Percentiles rank a stretch among this genome's conserved stretches.
These are phyloP conservation scores for Aspergillus sp. DNA, from an alignment of 2,329 filamentous ascomycete genomes.

Conservation along the genomic window DNA sequence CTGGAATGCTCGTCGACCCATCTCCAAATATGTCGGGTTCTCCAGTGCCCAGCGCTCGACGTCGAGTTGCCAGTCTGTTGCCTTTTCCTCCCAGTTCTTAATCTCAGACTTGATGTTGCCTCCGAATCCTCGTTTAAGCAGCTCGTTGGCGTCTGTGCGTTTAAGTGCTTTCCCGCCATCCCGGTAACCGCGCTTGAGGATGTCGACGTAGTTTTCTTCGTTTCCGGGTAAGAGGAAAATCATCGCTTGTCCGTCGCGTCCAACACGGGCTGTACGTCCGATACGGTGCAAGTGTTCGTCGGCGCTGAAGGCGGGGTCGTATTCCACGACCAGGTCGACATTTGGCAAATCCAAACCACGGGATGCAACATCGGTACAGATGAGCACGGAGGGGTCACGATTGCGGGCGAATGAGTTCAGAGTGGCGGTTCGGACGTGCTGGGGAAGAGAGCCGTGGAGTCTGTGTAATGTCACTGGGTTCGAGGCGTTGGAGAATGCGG, in stretches of 20 bases:
- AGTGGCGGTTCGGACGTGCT: slow-evolving; percentile 81
- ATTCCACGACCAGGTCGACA: slow-evolving; percentile 91
- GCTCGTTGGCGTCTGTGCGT: slow-evolving; percentile 59
- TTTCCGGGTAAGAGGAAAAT: slow-evolving; percentile 87
- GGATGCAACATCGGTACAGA: slow-evolving; percentile 93
- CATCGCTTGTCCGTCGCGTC: slow-evolving; percentile 77
- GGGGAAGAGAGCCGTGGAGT: slow-evolving; percentile 87
- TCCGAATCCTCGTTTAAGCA: slow-evolving; percentile 62
- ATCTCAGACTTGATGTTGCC: slow-evolving; percentile 34
- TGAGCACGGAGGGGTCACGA: slow-evolving; percentile 71
- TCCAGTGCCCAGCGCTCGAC: slow-evolving; percentile 62
- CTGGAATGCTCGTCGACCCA: slow-evolving; percentile 80
- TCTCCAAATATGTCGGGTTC: slow-evolving; percentile 66
- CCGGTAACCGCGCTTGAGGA: slow-evolving; percentile 68
- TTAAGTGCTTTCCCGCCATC: slow-evolving; percentile 60
- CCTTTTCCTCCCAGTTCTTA: slow-evolving; percentile 59
- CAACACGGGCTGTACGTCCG: slow-evolving; percentile 89
- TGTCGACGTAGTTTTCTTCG: slow-evolving; percentile 83
- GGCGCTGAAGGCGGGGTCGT: slow-evolving; percentile 89
- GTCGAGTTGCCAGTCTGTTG: slow-evolving; percentile 64
- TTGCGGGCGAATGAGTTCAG: slow-evolving; percentile 73
- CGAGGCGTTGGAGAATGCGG: slow-evolving; percentile 68
- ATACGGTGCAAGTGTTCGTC: slow-evolving; percentile 94
- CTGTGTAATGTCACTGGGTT: slow-evolving; percentile 78
- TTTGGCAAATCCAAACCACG: slow-evolving; percentile 93